These are phyloP conservation scores for Cryphonectria japonica DNA, from an alignment of 2,329 filamentous ascomycete genomes.

Conservation along the genomic window DNA sequence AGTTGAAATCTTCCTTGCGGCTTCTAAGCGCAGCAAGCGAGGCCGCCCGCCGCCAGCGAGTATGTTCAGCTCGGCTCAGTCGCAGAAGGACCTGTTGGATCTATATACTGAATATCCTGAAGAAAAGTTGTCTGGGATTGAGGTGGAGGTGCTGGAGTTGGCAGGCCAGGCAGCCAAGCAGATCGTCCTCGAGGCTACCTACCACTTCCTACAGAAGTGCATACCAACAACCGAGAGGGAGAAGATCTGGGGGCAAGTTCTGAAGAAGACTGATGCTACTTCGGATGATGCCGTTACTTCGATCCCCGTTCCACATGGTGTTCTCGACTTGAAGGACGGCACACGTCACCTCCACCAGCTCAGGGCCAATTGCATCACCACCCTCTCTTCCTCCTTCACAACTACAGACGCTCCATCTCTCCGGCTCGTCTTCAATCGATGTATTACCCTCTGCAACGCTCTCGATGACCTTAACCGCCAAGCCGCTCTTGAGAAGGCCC, in stretches of 20 bases:
- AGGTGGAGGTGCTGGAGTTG: conserved; percentile 11
- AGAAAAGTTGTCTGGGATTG: conserved; percentile 11
- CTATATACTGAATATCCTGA: conserved; percentile 16
- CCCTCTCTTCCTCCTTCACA: conserved; percentile 5
- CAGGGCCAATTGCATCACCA: conserved; percentile 18
- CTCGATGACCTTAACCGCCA: conserved; percentile 11
- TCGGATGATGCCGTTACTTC: background rate
- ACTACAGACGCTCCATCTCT: conserved; percentile 12
- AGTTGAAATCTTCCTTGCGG: conserved; percentile 14
- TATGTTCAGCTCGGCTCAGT: background rate
- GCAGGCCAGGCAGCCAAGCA: conserved; percentile 21
- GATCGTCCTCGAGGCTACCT: conserved; percentile 19
- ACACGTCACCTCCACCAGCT: conserved; percentile 11
- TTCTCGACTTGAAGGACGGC: conserved; percentile 14
- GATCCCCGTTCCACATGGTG: background rate
- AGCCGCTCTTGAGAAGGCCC: conserved; percentile 7
- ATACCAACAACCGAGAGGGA: conserved; percentile 7
- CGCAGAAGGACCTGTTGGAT: conserved; percentile 7
- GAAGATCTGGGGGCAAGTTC: conserved; percentile 1
- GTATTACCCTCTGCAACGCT: conserved; percentile 24
- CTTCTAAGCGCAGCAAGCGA: background rate
- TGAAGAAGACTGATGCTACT: background rate
- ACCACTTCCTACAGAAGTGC: conserved; percentile 16
- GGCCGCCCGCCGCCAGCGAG: background rate
- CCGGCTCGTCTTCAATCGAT: conserved; percentile 5